Conservation (phyloP, 805 yeast species). For the Tetrapisispora nanseiensis region DNA sequence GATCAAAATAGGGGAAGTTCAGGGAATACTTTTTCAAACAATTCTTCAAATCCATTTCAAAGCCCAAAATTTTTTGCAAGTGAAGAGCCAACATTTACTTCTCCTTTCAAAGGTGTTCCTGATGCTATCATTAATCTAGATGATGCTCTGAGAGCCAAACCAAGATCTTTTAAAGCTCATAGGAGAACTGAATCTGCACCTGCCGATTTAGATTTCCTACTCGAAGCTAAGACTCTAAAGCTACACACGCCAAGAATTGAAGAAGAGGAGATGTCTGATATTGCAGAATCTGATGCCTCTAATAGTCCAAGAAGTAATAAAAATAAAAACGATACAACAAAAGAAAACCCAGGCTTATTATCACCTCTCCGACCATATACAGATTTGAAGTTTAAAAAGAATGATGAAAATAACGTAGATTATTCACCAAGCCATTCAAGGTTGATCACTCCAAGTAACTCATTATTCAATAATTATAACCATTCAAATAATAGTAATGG, state of each 20-base stretch:
- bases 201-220: conserved; percentile 33
- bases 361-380: conserved; percentile 5
- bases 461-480: not conserved
- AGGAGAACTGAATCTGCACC: conserved; percentile 52
- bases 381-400: not conserved
- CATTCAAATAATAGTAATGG: not conserved
- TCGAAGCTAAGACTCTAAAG: not conserved
- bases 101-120: conserved; percentile 32
- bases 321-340: not conserved
- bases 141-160: conserved; percentile 37
- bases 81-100: conserved; percentile 25
- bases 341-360: conserved; percentile 2
- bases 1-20: not conserved
- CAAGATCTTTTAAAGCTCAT: conserved; percentile 30
- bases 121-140: conserved; percentile 51
- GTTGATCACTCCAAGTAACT: not conserved
- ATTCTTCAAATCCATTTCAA: not conserved
- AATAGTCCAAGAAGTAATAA: conserved; percentile 1
- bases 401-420: not conserved
- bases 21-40: not conserved
- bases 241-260: conserved; percentile 8
- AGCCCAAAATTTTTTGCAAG: conserved; percentile 26
- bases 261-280: conserved; percentile 15
- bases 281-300: conserved; percentile 1
- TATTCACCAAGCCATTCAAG: conserved; percentile 2